phyloP scores from a whole-genome alignment of 441 rosid genomes.

The Euphorbia neoarborescens region DNA sequence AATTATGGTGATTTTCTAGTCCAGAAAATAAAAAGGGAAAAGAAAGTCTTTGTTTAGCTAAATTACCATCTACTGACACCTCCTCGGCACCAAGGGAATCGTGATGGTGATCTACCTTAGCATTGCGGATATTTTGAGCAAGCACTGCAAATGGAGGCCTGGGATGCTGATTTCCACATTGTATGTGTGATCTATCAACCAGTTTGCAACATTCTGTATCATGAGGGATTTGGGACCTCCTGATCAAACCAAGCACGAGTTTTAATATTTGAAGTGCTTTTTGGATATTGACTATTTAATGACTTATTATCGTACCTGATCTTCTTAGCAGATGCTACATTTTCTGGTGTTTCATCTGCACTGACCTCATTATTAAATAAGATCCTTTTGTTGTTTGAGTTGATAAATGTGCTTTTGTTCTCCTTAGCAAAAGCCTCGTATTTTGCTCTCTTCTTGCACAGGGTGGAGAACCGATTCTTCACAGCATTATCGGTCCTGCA shows the following conservation, averaged over 20 bases:
- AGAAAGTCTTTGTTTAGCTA: constrained; percentile 6
- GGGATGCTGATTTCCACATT: constrained; percentile 42
- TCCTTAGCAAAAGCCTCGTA: constrained; percentile 87
- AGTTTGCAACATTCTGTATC: constrained; percentile 33
- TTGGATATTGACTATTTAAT: neutral
- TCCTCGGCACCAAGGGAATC: constrained; percentile 33
- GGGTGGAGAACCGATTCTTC: constrained; percentile 86
- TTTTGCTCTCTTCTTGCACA: constrained; percentile 95
- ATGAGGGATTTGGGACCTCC: constrained; percentile 62
- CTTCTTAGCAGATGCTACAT: constrained; percentile 46
- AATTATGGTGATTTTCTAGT: neutral
- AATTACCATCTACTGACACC: constrained; percentile 43
- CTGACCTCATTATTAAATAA: constrained; percentile 36
- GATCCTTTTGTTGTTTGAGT: constrained; percentile 63
- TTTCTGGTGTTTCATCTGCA: constrained; percentile 37
- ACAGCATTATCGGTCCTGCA: constrained; percentile 98
- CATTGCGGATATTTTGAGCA: constrained; percentile 43
- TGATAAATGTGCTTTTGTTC: constrained; percentile 44
- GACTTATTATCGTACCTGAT: constrained; percentile 38
- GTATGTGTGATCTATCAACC: constrained; percentile 50
- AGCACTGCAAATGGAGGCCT: constrained; percentile 62
- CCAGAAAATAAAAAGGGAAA: neutral
- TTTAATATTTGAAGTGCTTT: constrained; percentile 4
- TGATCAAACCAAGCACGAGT: constrained; percentile 22
- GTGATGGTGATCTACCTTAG: constrained; percentile 26